Base-by-base conservation (phyloP, 164 flowering plant genomes). In the Sextonia rubra region DNA sequence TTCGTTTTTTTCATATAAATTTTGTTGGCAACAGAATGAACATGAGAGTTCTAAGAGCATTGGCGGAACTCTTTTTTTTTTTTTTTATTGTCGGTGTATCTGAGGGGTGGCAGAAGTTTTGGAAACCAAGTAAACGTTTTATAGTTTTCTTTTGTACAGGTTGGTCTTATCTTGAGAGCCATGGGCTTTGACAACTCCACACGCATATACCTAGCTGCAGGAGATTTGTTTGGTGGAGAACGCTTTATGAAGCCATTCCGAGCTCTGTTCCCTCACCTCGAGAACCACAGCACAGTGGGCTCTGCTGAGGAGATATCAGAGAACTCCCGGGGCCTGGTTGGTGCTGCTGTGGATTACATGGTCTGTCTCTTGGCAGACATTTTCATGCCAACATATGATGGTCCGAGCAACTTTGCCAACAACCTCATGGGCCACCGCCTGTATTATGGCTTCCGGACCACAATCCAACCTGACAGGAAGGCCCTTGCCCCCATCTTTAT, bases 351-450 rank as follows among this genome's bases (percentile, higher is more conserved):
- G 55, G 99, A 95, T 81, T 95, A 93, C 85, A 95, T 91, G 99
- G 99, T 95, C 66, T 95, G 99, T 76, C 97, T 95, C 25, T 91
- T 95, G 9, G 84, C 99, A 1, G 97, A 95, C 81, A 89, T 95
- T 68, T 95, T 95, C 77, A 86, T 95, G 97, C 97, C 99, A 37
- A 95, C 99, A 44, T 95, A 95, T 80, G 99, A 95, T 78, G 99
- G 99, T 66, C 99, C 99, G 14, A 95, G 99, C 88, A 93, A 95
- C 84, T 95, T 95, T 68, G 99, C 99, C 70, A 94, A 95, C 84
- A 95, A 95, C 78, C 91, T 95, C 74, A 84, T 95, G 71, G 99
- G 99, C 17, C 99, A 95, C 76, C 92, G 99, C 30, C 89, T 91
- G 18, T 95, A 95, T 77, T 91, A 89, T 79, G 98, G 99, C 66